Evolutionary conservation across 2,329 filamentous ascomycete genomes (phyloP).

Genomic region (Waltergamsia citrina): DNA sequence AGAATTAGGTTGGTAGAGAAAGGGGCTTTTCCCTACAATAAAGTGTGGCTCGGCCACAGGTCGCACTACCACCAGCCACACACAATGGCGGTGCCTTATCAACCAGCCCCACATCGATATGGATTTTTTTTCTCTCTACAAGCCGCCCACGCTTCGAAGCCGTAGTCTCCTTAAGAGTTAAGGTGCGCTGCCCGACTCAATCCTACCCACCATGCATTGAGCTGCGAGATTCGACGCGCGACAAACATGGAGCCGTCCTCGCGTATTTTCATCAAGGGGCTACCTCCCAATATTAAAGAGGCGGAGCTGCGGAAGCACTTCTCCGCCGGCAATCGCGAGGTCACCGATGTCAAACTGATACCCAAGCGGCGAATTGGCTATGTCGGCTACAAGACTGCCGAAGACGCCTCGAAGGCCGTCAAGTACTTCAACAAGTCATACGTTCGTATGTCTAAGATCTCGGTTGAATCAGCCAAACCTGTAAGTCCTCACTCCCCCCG

Average conservation of each 20-base stretch:
- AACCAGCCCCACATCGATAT: not conserved
- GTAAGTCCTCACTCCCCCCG: conserved; percentile 33
- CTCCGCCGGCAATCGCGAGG: conserved; percentile 55
- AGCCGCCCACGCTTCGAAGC: no score
- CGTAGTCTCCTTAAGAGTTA: no score
- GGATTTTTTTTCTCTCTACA: not conserved
- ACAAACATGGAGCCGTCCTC: conserved; percentile 2
- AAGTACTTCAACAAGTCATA: conserved; percentile 95
- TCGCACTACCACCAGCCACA: no score
- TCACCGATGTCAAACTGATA: conserved; percentile 91
- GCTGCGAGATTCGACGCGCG: not conserved
- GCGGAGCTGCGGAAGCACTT: conserved; percentile 87
- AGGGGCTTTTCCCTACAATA: no score
- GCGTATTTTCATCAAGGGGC: conserved; percentile 64
- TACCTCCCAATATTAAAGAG: conserved; percentile 79
- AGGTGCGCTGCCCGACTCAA: no score
- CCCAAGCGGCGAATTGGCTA: conserved; percentile 87
- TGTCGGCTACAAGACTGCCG: conserved; percentile 78
- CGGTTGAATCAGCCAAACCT: conserved; percentile 78
- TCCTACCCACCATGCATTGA: not conserved
- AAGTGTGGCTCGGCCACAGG: no score
- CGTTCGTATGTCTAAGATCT: conserved; percentile 91
- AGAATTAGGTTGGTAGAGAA: no score
- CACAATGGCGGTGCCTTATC: not conserved
- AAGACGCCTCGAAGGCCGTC: conserved; percentile 73